Evolutionary conservation across 345 rosid genomes (phyloP), one percentile per base, ranked within the genome.

Genomic region (Sonneratia caseolaris): DNA sequence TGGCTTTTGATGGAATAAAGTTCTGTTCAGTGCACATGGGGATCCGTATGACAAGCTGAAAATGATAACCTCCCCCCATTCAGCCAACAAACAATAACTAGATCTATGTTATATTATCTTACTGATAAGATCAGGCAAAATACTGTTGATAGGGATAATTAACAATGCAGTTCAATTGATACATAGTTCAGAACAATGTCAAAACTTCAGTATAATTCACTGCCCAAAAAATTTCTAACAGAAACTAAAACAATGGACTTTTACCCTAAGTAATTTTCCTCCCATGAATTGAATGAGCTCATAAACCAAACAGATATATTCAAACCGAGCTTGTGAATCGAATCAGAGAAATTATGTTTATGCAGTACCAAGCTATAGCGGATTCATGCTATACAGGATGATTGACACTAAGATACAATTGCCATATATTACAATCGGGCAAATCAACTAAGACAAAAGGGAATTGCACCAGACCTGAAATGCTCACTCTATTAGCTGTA

Each of bases 401-500:
- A 21, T 62, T 8, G 15, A 13, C 9, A 47, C 7, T 12, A 27
- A 24, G 66, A 62, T 15, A 62, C 18, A 32, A 6, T 62, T 10
- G 38, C 37, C 19, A 14, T 27, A 62, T 27, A 62, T 35, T 10
- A 35, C 13, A 16, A 27, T 13, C 18, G 7, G 15, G 66, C 66
- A 27, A 22, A 27, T n/a, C 4, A 5, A 55, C 61, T 55, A 55
- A 55, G 61, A 55, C 61, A 21, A 19, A 49, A 49, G 15, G 19
- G 61, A 55, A 55, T 55, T 19, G 7, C 13, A 7, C 64, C 5
- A 6, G 32, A 22, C 45, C 77, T 72, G 74, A 47, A 76, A 48
- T 47, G 37, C 64, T 35, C 72, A 37, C 16, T 56, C 51, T 22
- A 7, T 51, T 48, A 51, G 57, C 79, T 73, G 69, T 21, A 12